These are phyloP conservation scores for Aspergillus novoparasiticus DNA, from an alignment of 2,329 filamentous ascomycete genomes.

Conservation along the genomic window DNA sequence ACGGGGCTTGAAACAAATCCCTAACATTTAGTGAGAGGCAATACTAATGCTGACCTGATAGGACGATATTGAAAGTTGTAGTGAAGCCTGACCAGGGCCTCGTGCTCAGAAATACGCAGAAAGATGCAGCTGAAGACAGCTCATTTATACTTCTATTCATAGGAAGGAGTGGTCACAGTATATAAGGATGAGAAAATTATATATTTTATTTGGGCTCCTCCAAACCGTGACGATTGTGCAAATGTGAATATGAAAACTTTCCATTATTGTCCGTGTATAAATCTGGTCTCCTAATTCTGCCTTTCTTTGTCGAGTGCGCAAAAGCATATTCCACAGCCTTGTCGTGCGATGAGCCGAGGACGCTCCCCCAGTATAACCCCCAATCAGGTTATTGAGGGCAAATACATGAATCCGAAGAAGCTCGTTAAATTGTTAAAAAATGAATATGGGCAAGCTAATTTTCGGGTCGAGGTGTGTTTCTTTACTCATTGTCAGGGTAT, in stretches of 20 bases:
- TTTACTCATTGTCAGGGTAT: not conserved
- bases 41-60: not conserved
- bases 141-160: no score
- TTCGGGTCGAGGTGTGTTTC: slow-evolving; percentile 11
- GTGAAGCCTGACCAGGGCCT: not conserved
- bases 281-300: not conserved
- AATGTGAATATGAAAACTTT: not conserved
- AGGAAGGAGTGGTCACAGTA: no score
- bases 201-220: not conserved
- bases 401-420: slow-evolving; percentile 6
- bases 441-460: slow-evolving; percentile 12
- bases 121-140: not conserved
- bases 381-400: slow-evolving; percentile 12
- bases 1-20: no score
- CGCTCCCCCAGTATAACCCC: not conserved
- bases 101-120: not conserved
- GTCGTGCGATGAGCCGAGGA: slow-evolving; percentile 1
- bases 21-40: no score
- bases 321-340: not conserved
- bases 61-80: not conserved
- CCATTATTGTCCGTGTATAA: not conserved
- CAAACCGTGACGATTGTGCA: not conserved
- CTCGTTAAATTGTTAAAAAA: slow-evolving; percentile 7
- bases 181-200: not conserved
- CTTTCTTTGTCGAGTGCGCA: not conserved